These are phyloP conservation scores for Cercospora sp. DNA, from an alignment of 2,329 filamentous ascomycete species.

Conservation along the genomic window DNA sequence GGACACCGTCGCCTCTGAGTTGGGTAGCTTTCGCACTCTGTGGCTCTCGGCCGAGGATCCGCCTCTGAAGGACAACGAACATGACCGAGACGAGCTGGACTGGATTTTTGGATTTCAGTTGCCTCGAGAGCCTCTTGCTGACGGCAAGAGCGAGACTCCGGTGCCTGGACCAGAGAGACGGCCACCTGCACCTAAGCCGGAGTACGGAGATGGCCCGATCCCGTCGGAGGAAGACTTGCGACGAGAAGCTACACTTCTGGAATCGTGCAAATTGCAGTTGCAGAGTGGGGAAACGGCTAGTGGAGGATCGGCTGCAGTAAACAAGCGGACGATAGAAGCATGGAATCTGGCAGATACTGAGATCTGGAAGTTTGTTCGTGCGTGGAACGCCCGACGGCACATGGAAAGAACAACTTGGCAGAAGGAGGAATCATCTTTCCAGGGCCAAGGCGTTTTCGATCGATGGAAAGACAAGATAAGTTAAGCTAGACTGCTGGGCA, in stretches of 20 bases:
- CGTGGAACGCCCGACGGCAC: slow-evolving; percentile 62
- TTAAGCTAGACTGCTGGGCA: slow-evolving; percentile 3
- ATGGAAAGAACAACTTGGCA: slow-evolving; percentile 70
- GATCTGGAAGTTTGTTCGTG: slow-evolving; percentile 72
- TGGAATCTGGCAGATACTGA: slow-evolving; percentile 70
- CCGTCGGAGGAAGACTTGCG: slow-evolving; percentile 55
- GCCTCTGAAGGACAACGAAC: slow-evolving; percentile 39
- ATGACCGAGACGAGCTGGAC: slow-evolving; percentile 64
- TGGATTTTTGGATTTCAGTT: slow-evolving; percentile 89
- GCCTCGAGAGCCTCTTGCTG: slow-evolving; percentile 57
- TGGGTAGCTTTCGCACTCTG: slow-evolving; percentile 63
- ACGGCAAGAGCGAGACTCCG: slow-evolving; percentile 58
- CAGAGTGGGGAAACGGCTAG: slow-evolving; percentile 16
- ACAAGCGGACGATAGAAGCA: slow-evolving; percentile 50
- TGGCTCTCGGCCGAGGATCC: slow-evolving; percentile 76
- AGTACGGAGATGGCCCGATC: slow-evolving; percentile 52
- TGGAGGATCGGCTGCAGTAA: slow-evolving; percentile 23
- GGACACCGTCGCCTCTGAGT: slow-evolving; percentile 71
- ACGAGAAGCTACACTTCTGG: slow-evolving; percentile 58
- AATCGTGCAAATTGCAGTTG: slow-evolving; percentile 33
- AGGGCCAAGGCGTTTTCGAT: slow-evolving; percentile 52
- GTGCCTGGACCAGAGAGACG: slow-evolving; percentile 59
- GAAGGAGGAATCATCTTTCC: slow-evolving; percentile 65
- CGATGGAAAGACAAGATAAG: slow-evolving; percentile 38
- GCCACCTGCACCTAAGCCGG: slow-evolving; percentile 49